Conservation (phyloP, 1,284 basidiomycete genomes). For the Testicularia cyperi region DNA sequence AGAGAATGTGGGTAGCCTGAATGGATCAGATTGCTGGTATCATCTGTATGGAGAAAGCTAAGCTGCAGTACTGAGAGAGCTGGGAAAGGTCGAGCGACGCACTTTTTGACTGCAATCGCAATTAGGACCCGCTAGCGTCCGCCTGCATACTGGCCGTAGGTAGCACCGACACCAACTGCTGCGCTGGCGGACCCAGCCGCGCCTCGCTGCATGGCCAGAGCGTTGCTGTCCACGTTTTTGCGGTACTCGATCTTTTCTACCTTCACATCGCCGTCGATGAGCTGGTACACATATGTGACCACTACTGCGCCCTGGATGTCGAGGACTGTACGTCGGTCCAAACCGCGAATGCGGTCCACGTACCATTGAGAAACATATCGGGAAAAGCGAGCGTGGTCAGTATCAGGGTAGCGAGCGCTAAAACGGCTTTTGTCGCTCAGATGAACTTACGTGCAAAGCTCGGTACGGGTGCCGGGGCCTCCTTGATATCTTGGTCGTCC, state of each 20-base stretch:
- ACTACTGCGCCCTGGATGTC: constrained; percentile 58
- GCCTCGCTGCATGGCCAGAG: constrained; percentile 23
- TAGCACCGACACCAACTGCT: constrained; percentile 9
- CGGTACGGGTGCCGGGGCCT: constrained; percentile 37
- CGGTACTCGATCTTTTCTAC: constrained; percentile 59
- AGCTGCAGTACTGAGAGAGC: no score
- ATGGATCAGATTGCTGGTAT: no score
- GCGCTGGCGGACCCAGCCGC: constrained; percentile 9
- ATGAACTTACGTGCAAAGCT: constrained; percentile 47
- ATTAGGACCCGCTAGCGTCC: no score
- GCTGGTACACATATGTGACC: constrained; percentile 59
- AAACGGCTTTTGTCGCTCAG: no score
- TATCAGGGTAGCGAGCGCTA: no score
- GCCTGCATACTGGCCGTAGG: constrained; percentile 21
- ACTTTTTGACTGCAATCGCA: no score
- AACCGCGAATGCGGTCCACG: no score
- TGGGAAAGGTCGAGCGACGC: no score
- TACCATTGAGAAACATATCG: no score
- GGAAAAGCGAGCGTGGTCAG: no score
- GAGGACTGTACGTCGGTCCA: constrained; percentile 27
- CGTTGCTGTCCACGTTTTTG: constrained; percentile 41
- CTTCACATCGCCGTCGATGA: constrained; percentile 58
- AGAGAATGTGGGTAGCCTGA: no score
- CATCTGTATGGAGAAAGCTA: no score
- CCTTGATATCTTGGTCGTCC: constrained; percentile 30